phyloP scores from a whole-genome alignment of 495 filamentous ascomycete species.

The Xylaria grammica region DNA sequence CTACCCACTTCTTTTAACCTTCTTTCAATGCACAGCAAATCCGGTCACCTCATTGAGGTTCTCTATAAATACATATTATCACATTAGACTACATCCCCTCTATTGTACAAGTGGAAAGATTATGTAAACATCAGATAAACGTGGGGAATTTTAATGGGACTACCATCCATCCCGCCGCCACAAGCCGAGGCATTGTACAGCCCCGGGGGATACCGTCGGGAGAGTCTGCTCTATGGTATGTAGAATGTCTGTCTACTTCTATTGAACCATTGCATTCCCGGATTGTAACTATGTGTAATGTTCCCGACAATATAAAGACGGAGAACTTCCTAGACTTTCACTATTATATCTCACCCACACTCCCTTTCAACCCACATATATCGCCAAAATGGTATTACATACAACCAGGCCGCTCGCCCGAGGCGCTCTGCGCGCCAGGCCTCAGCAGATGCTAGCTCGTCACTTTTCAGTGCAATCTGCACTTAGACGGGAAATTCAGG shows the following conservation, averaged over 20 bases:
- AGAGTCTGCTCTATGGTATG: not conserved
- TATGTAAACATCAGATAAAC: not conserved
- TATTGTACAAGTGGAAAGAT: too few relatives aligned
- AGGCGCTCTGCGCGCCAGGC: conserved; percentile 38
- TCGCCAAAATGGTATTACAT: conserved; percentile 25
- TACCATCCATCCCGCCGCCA: conserved; percentile 26
- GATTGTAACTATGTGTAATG: not conserved
- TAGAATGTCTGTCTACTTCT: not conserved
- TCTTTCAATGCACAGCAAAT: too few relatives aligned
- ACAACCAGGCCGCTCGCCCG: conserved; percentile 21
- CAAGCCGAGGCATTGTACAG: conserved; percentile 37
- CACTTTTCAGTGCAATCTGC: conserved; percentile 69
- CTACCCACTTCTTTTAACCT: too few relatives aligned
- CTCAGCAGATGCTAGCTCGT: conserved; percentile 55
- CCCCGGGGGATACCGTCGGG: not conserved
- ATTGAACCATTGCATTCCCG: not conserved
- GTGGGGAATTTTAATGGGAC: not conserved
- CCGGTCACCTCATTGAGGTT: too few relatives aligned
- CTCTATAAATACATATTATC: too few relatives aligned
- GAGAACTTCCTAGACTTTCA: not conserved
- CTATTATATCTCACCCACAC: not conserved
- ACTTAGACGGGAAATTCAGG: conserved; percentile 71
- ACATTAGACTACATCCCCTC: too few relatives aligned
- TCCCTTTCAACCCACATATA: conserved; percentile 3
- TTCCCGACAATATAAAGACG: not conserved